Evolutionary conservation across 208 protist genomes (phyloP), one percentile per base, ranked within the genome.

Genomic region (Porcisia hertigi): DNA sequence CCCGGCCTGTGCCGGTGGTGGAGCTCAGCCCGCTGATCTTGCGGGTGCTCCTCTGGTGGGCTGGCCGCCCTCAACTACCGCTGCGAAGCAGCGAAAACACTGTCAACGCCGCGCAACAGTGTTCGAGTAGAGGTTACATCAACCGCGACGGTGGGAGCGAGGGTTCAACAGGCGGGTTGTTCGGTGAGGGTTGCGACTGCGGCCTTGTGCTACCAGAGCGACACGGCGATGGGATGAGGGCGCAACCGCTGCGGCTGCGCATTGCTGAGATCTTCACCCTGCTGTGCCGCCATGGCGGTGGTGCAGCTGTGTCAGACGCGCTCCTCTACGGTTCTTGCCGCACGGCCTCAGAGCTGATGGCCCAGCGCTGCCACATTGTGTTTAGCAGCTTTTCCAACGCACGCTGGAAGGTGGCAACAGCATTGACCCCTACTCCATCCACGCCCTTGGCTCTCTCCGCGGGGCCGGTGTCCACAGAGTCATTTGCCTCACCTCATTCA

Each of bases 31-130:
- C 78, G 39, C 78, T 82, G 58, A 59, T 78, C 20, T 58, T 82
- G 41, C 78, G 78, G 14, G 66, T 82, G 14, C 60, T 82, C 12
- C 69, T 82, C 14, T 82, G 78, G 78, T 82, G 78, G 78, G 72
- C 73, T 3, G 49, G 67, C 9, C 78, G 53, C 2, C 78, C 73
- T 20, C 58, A 45, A 69, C 73, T 82, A 20, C 78, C 78, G 18
- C 43, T 59, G 2, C 47, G 63, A 25, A 58, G 49, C 36, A 49
- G 65, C 43, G 67, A 25, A 14, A 9, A n/a, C 20, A 41, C 39
- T 47, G 62, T 8, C 39, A 66, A 49, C 36, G 62, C 16, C 16
- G 39, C 20, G 25, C 36, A 18, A 45, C 62, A 66, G 39, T 25
- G 5, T 66, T 5, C 36, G 7, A 14, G n/a, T 41, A 43, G 30